A percentile compares a stretch with the other conserved stretches of the same genome.
Evolutionary conservation across 345 rosid genomes (phyloP).

Genomic region (Gossypium longicalyx): DNA sequence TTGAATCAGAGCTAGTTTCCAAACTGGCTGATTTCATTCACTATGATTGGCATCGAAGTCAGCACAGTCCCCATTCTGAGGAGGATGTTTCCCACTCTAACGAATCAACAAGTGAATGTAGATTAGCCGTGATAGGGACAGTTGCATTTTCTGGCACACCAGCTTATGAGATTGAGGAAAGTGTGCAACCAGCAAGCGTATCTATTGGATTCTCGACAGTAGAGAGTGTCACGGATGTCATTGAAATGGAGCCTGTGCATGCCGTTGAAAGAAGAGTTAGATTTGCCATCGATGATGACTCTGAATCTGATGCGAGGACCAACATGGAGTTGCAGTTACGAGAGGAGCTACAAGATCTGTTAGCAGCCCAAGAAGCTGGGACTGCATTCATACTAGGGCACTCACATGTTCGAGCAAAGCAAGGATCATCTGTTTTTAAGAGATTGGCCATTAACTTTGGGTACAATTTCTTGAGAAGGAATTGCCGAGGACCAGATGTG

Average conservation of each 20-base stretch:
- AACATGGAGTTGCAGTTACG: slow-evolving; percentile 36
- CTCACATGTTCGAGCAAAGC: slow-evolving; percentile 89
- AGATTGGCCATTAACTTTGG: slow-evolving; percentile 71
- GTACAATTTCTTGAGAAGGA: slow-evolving; percentile 81
- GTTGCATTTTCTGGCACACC: slow-evolving; percentile 33
- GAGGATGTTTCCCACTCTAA: slow-evolving; percentile 37
- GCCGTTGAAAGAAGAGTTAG: slow-evolving; percentile 50
- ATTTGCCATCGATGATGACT: slow-evolving; percentile 56
- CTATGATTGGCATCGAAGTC: slow-evolving; percentile 57
- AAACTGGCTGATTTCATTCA: slow-evolving; percentile 68
- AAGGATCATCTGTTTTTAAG: slow-evolving; percentile 81
- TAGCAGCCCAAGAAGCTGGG: slow-evolving; percentile 72
- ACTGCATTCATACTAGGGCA: slow-evolving; percentile 90
- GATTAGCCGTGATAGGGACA: slow-evolving; percentile 76
- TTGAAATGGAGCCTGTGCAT: slow-evolving; percentile 56
- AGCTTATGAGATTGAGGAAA: slow-evolving; percentile 59
- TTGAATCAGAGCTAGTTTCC: slow-evolving; percentile 69
- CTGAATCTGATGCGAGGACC: slow-evolving; percentile 23
- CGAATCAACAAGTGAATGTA: slow-evolving; percentile 61
- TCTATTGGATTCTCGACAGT: slow-evolving; percentile 65
- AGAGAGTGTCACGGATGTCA: slow-evolving; percentile 58
- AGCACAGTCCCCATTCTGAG: slow-evolving; percentile 18
- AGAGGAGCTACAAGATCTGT: slow-evolving; percentile 68
- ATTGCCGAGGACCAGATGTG: slow-evolving; percentile 88
- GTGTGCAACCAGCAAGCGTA: slow-evolving; percentile 58